Evolutionary conservation across 2,329 filamentous ascomycete species (phyloP), one percentile per base, ranked within the genome.

Genomic region (Beauveria caledonica): DNA sequence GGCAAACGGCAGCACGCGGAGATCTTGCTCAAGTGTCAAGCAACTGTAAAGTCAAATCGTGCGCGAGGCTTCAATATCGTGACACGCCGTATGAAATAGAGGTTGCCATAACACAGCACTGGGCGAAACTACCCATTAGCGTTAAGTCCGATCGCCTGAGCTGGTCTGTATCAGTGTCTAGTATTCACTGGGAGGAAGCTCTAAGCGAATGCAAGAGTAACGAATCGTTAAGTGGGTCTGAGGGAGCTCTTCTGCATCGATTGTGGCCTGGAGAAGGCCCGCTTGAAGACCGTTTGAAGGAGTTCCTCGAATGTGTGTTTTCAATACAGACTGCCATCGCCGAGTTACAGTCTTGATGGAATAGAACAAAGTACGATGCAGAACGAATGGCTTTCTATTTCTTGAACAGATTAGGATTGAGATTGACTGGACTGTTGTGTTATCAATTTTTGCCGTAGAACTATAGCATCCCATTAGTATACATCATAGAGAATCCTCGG

Each of bases 391-490:
- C n/a, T 33, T 11, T 51, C 21, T 36, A n/a, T 23, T 25, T 25
- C 5, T 59, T 33, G 5, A 27, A 17, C 6, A 33, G 42, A 3
- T 60, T 17, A 53, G 25, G 50, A 60, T n/a, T 60, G 46, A 57
- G 58, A 51, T 23, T 60, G 27, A 40, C 48, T 40, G 69, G 50
- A 25, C 42, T 48, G 58, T 36, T 49, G 58, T 15, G 58, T 73
- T 58, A 73, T 64, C 55, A 73, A 69, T 58, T 76, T 76, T 66
- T 73, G 72, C 56, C 73, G 68, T 49, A 76, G 66, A 33, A 75
- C 76, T 78, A 61, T 23, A 39, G 10, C 11, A 15, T 3, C 3
- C 13, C 29, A 46, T 64, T 61, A 67, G n/a, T 29, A 10, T 27
- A 44, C 46, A 40, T 10, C 9, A 21, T 40, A 7, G 13, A 13